phyloP scores from a whole-genome alignment of 2,329 filamentous ascomycete genomes.

The Phaeomoniella chlamydospora region DNA sequence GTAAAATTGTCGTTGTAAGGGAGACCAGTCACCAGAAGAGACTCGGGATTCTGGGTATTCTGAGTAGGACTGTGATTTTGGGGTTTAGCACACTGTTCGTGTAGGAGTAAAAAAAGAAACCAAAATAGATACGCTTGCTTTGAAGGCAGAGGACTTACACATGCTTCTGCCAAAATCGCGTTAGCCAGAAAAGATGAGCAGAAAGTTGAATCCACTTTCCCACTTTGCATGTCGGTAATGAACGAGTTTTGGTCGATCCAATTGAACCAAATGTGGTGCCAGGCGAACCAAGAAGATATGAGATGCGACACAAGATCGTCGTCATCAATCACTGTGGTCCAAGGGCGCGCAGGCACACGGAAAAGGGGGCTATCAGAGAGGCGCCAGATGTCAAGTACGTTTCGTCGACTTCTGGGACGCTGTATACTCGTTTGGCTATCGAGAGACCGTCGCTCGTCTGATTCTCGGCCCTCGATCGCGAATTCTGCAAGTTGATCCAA shows the following conservation, averaged over 20 bases:
- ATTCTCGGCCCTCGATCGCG: background rate
- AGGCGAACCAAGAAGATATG: slow-evolving; percentile 18
- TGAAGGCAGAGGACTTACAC: slow-evolving; percentile 4
- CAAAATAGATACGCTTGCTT: too few species aligned
- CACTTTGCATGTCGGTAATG: slow-evolving; percentile 14
- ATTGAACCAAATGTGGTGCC: slow-evolving; percentile 15
- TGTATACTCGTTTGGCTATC: background rate
- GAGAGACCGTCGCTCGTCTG: background rate
- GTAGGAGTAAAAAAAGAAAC: background rate
- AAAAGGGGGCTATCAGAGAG: background rate
- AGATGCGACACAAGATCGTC: slow-evolving; percentile 18
- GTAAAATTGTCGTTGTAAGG: background rate
- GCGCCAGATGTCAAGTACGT: background rate
- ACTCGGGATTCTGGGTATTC: background rate
- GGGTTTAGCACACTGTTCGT: background rate
- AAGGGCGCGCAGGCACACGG: slow-evolving; percentile 8
- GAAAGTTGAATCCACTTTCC: slow-evolving; percentile 12
- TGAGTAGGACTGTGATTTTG: background rate
- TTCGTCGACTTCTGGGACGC: too few species aligned
- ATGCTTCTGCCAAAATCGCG: slow-evolving; percentile 13
- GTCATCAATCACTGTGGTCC: slow-evolving; percentile 19
- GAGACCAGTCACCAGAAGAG: background rate
- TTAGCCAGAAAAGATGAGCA: slow-evolving; percentile 21
- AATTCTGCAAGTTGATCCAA: background rate
- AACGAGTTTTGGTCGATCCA: slow-evolving; percentile 17